Conservation (phyloP, 2,329 filamentous ascomycete genomes). For the Aspergillus tubingensis region DNA sequence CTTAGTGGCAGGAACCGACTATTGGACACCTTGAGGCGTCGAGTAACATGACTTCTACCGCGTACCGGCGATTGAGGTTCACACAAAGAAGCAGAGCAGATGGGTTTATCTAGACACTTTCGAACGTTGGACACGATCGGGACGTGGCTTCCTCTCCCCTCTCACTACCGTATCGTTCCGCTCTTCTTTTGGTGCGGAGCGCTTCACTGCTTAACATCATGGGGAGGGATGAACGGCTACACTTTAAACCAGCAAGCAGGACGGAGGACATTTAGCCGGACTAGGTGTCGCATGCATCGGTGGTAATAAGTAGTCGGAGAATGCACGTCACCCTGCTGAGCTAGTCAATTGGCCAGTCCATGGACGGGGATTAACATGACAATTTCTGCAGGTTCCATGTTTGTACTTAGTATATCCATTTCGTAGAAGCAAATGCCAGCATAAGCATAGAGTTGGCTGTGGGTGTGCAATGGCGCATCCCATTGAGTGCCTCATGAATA, state of each 20-base stretch:
- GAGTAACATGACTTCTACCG: background rate
- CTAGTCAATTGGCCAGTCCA: background rate
- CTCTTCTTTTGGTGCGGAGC: no score
- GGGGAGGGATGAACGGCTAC: background rate
- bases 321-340: conserved; percentile 1
- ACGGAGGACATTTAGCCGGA: conserved; percentile 1
- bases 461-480: background rate
- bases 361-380: background rate
- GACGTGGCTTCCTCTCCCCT: no score
- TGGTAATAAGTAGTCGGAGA: background rate
- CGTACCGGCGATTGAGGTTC: background rate
- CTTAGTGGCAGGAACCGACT: background rate
- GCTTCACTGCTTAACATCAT: background rate
- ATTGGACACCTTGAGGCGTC: background rate
- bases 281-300: background rate
- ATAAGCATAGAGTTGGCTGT: background rate
- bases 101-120: no score
- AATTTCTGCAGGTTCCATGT: background rate
- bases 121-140: no score
- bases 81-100: background rate
- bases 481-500: background rate
- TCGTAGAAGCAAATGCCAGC: no score
- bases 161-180: no score
- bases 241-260: background rate
- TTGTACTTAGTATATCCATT: background rate